phyloP scores from a whole-genome alignment of 306 rosid genomes.

The Mucuna pruriens region DNA sequence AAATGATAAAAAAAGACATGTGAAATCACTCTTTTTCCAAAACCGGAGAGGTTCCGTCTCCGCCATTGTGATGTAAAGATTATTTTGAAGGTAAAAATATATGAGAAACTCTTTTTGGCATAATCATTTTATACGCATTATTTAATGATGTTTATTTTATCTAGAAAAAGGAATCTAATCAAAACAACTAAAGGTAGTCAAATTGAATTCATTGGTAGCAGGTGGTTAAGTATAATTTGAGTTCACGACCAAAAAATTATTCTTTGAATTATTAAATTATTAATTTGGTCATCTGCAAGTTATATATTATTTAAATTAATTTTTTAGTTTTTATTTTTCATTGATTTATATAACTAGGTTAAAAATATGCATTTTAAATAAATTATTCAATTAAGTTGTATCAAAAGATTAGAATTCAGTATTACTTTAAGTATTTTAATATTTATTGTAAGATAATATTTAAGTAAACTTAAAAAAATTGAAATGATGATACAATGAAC shows the following conservation, averaged over 20 bases:
- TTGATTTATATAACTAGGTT: not conserved
- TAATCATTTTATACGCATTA: not conserved
- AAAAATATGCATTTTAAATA: not conserved
- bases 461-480: not conserved
- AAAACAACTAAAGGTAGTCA: not conserved
- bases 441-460: too few species aligned
- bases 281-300: too few species aligned
- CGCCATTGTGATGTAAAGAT: not conserved
- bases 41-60: too few species aligned
- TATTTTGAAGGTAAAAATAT: not conserved
- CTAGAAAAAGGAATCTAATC: not conserved
- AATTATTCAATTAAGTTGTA: too few species aligned
- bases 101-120: not conserved
- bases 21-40: too few species aligned
- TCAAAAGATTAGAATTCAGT: too few species aligned
- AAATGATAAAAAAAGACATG: too few species aligned
- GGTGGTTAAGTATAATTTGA: not conserved
- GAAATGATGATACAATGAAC: too few species aligned
- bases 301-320: too few species aligned
- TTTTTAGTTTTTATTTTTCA: not conserved
- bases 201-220: not conserved
- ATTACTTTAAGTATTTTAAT: too few species aligned
- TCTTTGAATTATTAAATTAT: too few species aligned
- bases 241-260: too few species aligned
- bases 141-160: not conserved